Conservation (phyloP, 306 rosid genomes). For the Vicia faba region DNA sequence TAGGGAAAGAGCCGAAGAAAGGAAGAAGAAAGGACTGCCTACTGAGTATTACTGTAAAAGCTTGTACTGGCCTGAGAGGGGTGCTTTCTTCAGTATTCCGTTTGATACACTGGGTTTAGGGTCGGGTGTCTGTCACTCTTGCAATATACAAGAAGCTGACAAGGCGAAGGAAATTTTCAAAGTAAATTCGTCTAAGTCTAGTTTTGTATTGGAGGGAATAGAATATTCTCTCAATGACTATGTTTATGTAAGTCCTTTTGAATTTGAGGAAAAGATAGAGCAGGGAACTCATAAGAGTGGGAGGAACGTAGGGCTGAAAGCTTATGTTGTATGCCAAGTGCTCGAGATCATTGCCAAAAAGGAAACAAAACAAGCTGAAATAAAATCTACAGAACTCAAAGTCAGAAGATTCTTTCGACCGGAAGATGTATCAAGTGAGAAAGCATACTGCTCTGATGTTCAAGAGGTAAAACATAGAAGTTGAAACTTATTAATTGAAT, state of each 20-base stretch:
- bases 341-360: slow-evolving; percentile 56
- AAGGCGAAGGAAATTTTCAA: slow-evolving; percentile 59
- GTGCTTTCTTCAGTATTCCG: slow-evolving; percentile 77
- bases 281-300: slow-evolving; percentile 67
- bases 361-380: slow-evolving; percentile 52
- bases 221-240: slow-evolving; percentile 68
- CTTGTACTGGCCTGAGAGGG: slow-evolving; percentile 84
- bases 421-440: slow-evolving; percentile 78
- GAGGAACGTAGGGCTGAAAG: slow-evolving; percentile 82
- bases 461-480: slow-evolving; percentile 47
- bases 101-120: slow-evolving; percentile 69
- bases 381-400: slow-evolving; percentile 62
- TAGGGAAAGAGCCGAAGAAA: slow-evolving; percentile 80
- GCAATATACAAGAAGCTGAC: slow-evolving; percentile 56
- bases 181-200: slow-evolving; percentile 59
- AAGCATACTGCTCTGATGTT: slow-evolving; percentile 58
- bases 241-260: slow-evolving; percentile 63
- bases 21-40: slow-evolving; percentile 73
- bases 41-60: slow-evolving; percentile 81
- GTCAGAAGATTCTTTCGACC: slow-evolving; percentile 89
- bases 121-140: slow-evolving; percentile 74
- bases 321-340: slow-evolving; percentile 84
- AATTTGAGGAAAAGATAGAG: slow-evolving; percentile 62
- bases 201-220: slow-evolving; percentile 57
- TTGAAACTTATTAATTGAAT: slow-evolving; percentile 2